These are phyloP conservation scores for Cantharellus cinnabarinus DNA, from an alignment of 768 basidiomycete species.

Conservation along the genomic window DNA sequence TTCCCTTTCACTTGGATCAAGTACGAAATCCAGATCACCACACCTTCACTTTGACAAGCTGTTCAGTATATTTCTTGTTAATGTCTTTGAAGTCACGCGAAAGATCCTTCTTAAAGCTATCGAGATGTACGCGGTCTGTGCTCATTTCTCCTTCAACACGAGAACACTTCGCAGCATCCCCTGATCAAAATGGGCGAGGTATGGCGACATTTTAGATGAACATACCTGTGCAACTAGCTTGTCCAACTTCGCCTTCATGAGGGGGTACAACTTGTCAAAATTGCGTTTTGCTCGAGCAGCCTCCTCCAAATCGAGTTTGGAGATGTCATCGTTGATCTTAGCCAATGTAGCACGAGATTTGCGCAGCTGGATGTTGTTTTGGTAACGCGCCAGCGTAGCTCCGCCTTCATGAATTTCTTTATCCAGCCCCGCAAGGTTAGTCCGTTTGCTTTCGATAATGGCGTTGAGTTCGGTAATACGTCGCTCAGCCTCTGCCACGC, in stretches of 20 bases:
- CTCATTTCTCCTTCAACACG: constrained; percentile 67
- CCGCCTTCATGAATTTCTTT: constrained; percentile 61
- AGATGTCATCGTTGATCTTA: constrained; percentile 48
- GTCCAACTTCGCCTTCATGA: constrained; percentile 31
- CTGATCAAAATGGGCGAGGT: not conserved
- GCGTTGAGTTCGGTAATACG: not conserved
- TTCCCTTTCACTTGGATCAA: not conserved
- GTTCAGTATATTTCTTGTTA: constrained; percentile 69
- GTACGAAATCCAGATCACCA: constrained; percentile 6
- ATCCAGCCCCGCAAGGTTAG: constrained; percentile 26
- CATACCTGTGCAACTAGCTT: constrained; percentile 45
- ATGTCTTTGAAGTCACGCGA: constrained; percentile 66
- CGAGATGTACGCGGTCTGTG: constrained; percentile 45
- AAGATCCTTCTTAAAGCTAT: constrained; percentile 45
- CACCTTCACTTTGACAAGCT: constrained; percentile 89
- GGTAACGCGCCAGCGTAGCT: constrained; percentile 44
- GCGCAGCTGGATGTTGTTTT: constrained; percentile 68
- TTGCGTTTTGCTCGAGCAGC: constrained; percentile 66
- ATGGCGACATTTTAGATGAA: not conserved
- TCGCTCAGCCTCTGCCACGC: not conserved
- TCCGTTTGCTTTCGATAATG: not conserved
- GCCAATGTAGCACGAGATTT: constrained; percentile 45
- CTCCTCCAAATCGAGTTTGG: constrained; percentile 60
- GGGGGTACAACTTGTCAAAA: constrained; percentile 62
- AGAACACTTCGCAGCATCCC: constrained; percentile 31